Percentiles rank a stretch among this genome's conserved stretches.
These are phyloP conservation scores for Xylariaceae sp. DNA, from an alignment of 2,329 filamentous ascomycete species.

Conservation along the genomic window DNA sequence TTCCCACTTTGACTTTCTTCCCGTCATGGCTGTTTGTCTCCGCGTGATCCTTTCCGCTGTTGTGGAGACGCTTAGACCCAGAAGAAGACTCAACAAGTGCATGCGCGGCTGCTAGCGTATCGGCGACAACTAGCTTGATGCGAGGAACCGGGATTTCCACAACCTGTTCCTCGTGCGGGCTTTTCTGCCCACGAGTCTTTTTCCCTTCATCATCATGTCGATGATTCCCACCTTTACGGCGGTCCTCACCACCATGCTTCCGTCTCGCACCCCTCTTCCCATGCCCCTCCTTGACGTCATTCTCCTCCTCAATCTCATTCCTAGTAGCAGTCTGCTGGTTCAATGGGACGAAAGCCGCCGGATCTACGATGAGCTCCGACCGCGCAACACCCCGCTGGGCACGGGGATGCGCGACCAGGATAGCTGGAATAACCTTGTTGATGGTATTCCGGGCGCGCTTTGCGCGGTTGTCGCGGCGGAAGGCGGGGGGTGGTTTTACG, in stretches of 20 bases:
- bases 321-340: too few relatives aligned
- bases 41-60: background rate
- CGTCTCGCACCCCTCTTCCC: background rate
- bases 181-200: background rate
- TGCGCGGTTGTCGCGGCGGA: conserved; percentile 37
- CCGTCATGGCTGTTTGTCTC: background rate
- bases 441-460: conserved; percentile 53
- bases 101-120: conserved; percentile 50
- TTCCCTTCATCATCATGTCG: background rate
- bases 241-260: background rate
- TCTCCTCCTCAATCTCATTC: background rate
- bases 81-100: conserved; percentile 25
- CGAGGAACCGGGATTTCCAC: conserved; percentile 22
- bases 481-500: conserved; percentile 28
- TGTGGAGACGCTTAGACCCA: background rate
- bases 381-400: conserved; percentile 50
- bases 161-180: background rate
- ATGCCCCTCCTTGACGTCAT: background rate
- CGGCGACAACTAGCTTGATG: conserved; percentile 44
- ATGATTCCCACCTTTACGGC: background rate
- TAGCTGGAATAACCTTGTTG: conserved; percentile 53
- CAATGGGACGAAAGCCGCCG: too few relatives aligned
- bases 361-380: conserved; percentile 43
- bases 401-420: conserved; percentile 48
- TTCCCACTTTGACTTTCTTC: conserved; percentile 37